Base-by-base conservation (phyloP, 73 alveolate species). In the Blepharisma stoltei region DNA sequence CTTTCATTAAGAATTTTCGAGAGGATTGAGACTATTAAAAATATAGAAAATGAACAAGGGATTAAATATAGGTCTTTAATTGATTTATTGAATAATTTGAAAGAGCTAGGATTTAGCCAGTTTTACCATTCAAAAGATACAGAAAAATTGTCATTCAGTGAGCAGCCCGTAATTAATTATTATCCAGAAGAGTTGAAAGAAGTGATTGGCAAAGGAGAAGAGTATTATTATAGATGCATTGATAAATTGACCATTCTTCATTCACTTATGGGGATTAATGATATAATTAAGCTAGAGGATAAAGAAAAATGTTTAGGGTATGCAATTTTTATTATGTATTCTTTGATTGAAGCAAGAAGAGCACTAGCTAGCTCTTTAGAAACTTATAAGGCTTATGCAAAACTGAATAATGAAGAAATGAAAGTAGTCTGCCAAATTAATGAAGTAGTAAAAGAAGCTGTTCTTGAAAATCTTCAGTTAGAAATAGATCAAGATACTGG, bases 11-110 rank as follows among this genome's bases (percentile, higher is more conserved):
- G 68, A 23, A 70, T 80, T 11, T 71, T 84, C 50, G 78, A 84
- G 75, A 80, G 84, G 71, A 6, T 84, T 9, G 50, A 80, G 69
- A 21, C 20, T 5, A 78, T 84, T 20, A 80, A 85, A 67, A 81
- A 84, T 18, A 32, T 54, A 6, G 27, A 71, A 44, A 82, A 77
- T 32, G 84, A 80, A 48, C 54, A 81, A 49, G 81, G 73, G 54
- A 75, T 60, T 8, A 27, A 84, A 48, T n/a, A 73, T 6, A 69
- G 85, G 54, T 88, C 92, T 23, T 81, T 84, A 38, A 67, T 71
- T n/a, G 92, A 84, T 70, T 41, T 84, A 20, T 54, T 65, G 70
- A 84, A 69, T 7, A 43, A 38, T 9, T 25, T 69, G 70, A 65
- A 78, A 14, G 60, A 49, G 11, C 50, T 20, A 78, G 85, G 82